A percentile compares a stretch with the other conserved stretches of the same genome.
phyloP scores from a whole-genome alignment of 2,329 filamentous ascomycete species.

The Ophiostoma sp. region DNA sequence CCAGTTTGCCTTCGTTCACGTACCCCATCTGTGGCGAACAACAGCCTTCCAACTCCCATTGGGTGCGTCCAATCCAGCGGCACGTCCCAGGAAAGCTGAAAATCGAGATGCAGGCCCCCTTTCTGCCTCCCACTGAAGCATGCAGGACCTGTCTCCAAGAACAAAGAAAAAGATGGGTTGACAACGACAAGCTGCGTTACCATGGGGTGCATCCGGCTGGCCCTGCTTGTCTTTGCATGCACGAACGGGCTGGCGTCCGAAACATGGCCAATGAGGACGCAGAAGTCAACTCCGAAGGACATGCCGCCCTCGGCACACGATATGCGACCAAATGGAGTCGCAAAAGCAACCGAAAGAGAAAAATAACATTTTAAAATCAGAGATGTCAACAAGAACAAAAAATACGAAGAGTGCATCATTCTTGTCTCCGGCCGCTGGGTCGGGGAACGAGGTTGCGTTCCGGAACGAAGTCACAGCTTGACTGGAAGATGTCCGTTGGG shows the following conservation, averaged over 20 bases:
- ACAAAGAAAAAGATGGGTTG: background rate
- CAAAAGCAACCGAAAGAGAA: background rate
- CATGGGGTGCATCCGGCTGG: background rate
- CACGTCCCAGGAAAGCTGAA: slow-evolving; percentile 1
- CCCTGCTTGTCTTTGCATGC: background rate
- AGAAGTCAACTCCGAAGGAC: background rate
- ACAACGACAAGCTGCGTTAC: background rate
- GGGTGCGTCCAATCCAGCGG: background rate
- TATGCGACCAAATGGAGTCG: background rate
- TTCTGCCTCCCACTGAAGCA: background rate
- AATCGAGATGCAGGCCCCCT: background rate
- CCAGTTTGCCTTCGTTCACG: background rate
- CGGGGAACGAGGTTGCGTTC: slow-evolving; percentile 6
- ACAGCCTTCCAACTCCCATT: background rate
- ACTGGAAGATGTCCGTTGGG: background rate
- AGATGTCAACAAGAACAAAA: background rate
- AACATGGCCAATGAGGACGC: slow-evolving; percentile 7
- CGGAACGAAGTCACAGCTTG: background rate
- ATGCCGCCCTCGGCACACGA: background rate
- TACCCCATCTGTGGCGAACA: background rate
- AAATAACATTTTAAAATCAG: background rate
- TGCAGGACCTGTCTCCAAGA: background rate
- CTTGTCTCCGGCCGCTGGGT: background rate
- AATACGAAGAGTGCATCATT: background rate
- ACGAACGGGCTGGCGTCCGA: background rate